Evolutionary conservation across 208 protist genomes (phyloP).

Genomic region (Leishmania aethiopica): DNA sequence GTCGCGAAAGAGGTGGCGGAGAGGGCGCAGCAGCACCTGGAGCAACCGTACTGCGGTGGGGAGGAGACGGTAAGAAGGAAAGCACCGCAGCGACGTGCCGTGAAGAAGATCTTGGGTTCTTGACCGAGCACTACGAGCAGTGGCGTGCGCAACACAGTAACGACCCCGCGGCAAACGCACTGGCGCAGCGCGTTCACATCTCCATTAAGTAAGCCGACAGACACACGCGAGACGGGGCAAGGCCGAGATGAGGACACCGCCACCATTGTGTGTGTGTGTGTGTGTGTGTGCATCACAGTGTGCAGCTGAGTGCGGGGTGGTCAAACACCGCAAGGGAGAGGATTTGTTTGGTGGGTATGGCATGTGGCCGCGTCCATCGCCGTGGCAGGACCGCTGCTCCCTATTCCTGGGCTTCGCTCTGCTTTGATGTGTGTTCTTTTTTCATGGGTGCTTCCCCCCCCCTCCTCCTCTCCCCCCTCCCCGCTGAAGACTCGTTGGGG

Average conservation of each 20-base stretch:
- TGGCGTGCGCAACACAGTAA: conserved; percentile 37
- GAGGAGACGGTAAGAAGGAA: conserved; percentile 34
- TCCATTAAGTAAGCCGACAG: conserved; percentile 13
- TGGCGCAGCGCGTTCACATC: conserved; percentile 34
- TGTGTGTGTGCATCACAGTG: not conserved
- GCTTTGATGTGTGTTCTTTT: not conserved
- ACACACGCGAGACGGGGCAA: not conserved
- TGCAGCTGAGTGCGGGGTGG: not conserved
- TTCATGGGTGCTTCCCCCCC: not conserved
- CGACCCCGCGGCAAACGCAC: conserved; percentile 15
- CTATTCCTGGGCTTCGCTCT: not conserved
- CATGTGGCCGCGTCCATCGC: not conserved
- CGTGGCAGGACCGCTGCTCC: not conserved
- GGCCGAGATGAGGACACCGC: not conserved
- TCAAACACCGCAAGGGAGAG: not conserved
- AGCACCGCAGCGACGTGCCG: conserved; percentile 12
- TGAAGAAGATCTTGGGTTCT: conserved; percentile 42
- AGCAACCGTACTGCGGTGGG: conserved; percentile 55
- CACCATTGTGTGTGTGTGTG: not conserved
- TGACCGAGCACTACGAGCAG: conserved; percentile 37
- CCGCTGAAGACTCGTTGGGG: not conserved
- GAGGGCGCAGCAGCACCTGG: conserved; percentile 13
- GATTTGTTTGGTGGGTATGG: not conserved
- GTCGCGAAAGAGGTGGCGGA: not conserved
- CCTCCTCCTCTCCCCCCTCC: not conserved